Conservation (phyloP, 1,284 basidiomycete genomes). For the Ganoderma boninense region DNA sequence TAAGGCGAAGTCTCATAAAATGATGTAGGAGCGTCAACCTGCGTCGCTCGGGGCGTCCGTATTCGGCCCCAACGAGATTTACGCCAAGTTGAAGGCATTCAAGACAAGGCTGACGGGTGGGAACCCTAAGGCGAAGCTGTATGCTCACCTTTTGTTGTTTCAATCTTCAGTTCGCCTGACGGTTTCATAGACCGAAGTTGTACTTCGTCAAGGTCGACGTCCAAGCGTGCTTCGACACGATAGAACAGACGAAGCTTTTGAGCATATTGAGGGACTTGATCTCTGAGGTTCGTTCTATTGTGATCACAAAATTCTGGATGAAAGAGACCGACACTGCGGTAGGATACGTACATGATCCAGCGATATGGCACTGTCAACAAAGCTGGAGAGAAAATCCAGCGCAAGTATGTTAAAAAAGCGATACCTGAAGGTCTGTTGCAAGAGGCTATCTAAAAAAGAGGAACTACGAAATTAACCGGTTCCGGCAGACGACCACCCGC, state of each 20-base stretch:
- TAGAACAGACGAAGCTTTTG: constrained; percentile 89
- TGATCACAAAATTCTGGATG: too few relatives aligned
- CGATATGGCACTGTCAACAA: constrained; percentile 68
- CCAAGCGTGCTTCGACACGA: constrained; percentile 95
- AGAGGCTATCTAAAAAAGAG: neutral
- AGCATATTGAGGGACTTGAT: constrained; percentile 79
- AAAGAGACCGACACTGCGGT: neutral
- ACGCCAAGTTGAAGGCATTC: constrained; percentile 75
- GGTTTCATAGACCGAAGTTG: constrained; percentile 84
- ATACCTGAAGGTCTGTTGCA: constrained; percentile 64
- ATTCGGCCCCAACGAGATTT: constrained; percentile 86
- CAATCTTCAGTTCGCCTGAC: neutral
- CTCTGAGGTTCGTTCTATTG: constrained; percentile 61
- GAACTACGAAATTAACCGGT: neutral
- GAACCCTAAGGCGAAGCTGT: constrained; percentile 58
- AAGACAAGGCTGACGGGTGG: constrained; percentile 61
- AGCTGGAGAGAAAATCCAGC: constrained; percentile 58
- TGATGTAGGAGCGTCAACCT: constrained; percentile 65
- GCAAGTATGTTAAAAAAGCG: constrained; percentile 68
- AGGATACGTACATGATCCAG: constrained; percentile 75
- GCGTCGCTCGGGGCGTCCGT: constrained; percentile 81
- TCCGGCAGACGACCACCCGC: constrained; percentile 69
- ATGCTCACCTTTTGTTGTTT: constrained; percentile 35
- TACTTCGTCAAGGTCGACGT: constrained; percentile 99
- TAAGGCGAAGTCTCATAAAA: neutral